A percentile compares a stretch with the other conserved stretches of the same genome.
These are phyloP conservation scores for Talaromyces marneffei DNA, from an alignment of 2,329 filamentous ascomycete genomes.

Conservation along the genomic window DNA sequence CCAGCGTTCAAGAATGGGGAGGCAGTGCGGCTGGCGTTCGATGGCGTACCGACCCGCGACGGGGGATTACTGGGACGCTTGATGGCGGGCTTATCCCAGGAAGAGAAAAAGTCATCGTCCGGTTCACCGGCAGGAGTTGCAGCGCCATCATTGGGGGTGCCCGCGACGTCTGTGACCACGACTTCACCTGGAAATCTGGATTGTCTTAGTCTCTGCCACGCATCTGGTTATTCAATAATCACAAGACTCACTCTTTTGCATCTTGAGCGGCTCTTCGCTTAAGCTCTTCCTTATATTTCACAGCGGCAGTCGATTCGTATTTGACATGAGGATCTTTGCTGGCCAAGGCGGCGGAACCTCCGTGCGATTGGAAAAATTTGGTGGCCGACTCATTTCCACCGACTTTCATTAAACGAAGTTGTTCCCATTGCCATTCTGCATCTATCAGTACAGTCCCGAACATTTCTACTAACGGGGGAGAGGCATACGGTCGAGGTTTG, in stretches of 20 bases:
- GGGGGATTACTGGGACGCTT: slow-evolving; percentile 92
- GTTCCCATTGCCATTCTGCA: slow-evolving; percentile 96
- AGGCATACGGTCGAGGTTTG: slow-evolving; percentile 90
- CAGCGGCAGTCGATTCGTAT: slow-evolving; percentile 87
- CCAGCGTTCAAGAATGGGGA: slow-evolving; percentile 83
- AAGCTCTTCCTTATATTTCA: slow-evolving; percentile 96
- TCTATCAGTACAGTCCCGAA: slow-evolving; percentile 20
- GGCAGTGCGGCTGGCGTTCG: slow-evolving; percentile 69
- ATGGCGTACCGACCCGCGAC: slow-evolving; percentile 81
- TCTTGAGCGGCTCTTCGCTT: slow-evolving; percentile 79
- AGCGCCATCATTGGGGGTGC: slow-evolving; percentile 56
- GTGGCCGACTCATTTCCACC: slow-evolving; percentile 97
- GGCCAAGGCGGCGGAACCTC: slow-evolving; percentile 84
- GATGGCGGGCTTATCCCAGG: slow-evolving; percentile 96
- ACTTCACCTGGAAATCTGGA: slow-evolving; percentile 77
- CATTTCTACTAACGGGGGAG: background rate
- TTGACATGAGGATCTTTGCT: slow-evolving; percentile 97
- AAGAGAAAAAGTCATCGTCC: slow-evolving; percentile 95
- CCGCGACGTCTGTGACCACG: slow-evolving; percentile 63
- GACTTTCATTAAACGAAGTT: slow-evolving; percentile 94
- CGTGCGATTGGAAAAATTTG: slow-evolving; percentile 96
- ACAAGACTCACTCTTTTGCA: slow-evolving; percentile 66
- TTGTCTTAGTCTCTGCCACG: slow-evolving; percentile 14
- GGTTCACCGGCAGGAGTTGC: slow-evolving; percentile 75
- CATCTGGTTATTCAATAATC: no score